Conservation (phyloP, 768 basidiomycete genomes). For the Termitomyces sp. region DNA sequence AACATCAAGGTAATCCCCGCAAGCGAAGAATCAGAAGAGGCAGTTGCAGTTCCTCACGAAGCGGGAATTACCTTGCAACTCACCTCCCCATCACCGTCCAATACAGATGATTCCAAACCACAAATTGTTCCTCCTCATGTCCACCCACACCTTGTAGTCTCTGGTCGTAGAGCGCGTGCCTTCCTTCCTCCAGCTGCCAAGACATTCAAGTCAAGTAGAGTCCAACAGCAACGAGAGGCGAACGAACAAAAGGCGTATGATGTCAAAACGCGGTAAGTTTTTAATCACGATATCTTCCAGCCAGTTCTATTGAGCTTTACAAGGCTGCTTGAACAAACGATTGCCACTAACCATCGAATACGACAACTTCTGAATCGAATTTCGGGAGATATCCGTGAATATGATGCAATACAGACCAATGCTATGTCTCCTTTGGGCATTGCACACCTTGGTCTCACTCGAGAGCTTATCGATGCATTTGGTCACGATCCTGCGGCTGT, state of each 20-base stretch:
- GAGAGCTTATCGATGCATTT: conserved; percentile 68
- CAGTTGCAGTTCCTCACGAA: not conserved
- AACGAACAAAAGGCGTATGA: conserved; percentile 54
- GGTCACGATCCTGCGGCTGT: conserved; percentile 76
- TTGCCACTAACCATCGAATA: conserved; percentile 58
- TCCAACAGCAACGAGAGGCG: conserved; percentile 29
- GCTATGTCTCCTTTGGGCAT: conserved; percentile 44
- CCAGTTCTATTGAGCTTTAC: not conserved
- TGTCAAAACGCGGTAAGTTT: conserved; percentile 44
- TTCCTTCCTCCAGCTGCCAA: conserved; percentile 22
- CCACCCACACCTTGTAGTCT: conserved; percentile 28
- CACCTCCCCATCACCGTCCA: conserved; percentile 7
- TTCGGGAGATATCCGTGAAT: conserved; percentile 56
- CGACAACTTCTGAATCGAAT: conserved; percentile 66
- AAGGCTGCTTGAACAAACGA: conserved; percentile 57
- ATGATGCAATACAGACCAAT: conserved; percentile 52
- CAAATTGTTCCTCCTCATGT: not conserved
- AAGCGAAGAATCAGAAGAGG: conserved; percentile 7
- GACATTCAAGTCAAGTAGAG: conserved; percentile 19
- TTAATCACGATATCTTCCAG: not conserved
- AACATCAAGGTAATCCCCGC: conserved; percentile 7
- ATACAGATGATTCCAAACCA: not conserved
- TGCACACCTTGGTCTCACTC: conserved; percentile 44
- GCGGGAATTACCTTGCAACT: conserved; percentile 9
- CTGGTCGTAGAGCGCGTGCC: conserved; percentile 17